These are phyloP conservation scores for Phytophthora foliorum DNA, from an alignment of 352 stramenopile genomes.

Conservation along the genomic window DNA sequence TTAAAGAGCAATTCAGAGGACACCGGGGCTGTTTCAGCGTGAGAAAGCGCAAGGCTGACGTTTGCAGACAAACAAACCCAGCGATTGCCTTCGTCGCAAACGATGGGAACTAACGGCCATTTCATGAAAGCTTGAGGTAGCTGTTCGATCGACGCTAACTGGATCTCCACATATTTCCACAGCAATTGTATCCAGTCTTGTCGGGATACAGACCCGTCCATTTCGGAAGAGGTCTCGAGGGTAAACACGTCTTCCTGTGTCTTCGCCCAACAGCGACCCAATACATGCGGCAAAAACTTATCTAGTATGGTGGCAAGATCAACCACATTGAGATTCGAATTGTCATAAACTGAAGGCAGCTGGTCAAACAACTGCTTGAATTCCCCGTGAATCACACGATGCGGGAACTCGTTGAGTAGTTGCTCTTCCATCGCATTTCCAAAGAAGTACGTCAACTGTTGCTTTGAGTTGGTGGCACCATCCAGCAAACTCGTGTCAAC, in stretches of 20 bases:
- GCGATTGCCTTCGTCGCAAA: slow-evolving; percentile 24
- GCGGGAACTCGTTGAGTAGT: slow-evolving; percentile 55
- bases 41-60: slow-evolving; percentile 47
- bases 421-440: slow-evolving; percentile 56
- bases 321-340: slow-evolving; percentile 57
- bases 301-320: slow-evolving; percentile 41
- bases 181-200: slow-evolving; percentile 58
- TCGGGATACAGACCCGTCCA: slow-evolving; percentile 20
- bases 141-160: slow-evolving; percentile 38
- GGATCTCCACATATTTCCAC: slow-evolving; percentile 63
- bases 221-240: slow-evolving; percentile 23
- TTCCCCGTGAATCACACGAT: slow-evolving; percentile 46
- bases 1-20: slow-evolving; percentile 22
- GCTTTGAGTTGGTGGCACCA: neutral
- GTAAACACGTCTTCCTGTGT: slow-evolving; percentile 38
- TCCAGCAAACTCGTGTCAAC: slow-evolving; percentile 13
- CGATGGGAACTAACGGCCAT: slow-evolving; percentile 57
- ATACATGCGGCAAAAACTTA: slow-evolving; percentile 53
- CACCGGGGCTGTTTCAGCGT: slow-evolving; percentile 20
- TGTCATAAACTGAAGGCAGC: slow-evolving; percentile 47
- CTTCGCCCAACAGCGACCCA: slow-evolving; percentile 47
- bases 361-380: slow-evolving; percentile 61
- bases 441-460: slow-evolving; percentile 49
- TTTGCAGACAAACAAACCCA: slow-evolving; percentile 49
- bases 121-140: slow-evolving; percentile 40